Base-by-base conservation (phyloP, 129 eudicot species). In the Helianthus tuberosus region DNA sequence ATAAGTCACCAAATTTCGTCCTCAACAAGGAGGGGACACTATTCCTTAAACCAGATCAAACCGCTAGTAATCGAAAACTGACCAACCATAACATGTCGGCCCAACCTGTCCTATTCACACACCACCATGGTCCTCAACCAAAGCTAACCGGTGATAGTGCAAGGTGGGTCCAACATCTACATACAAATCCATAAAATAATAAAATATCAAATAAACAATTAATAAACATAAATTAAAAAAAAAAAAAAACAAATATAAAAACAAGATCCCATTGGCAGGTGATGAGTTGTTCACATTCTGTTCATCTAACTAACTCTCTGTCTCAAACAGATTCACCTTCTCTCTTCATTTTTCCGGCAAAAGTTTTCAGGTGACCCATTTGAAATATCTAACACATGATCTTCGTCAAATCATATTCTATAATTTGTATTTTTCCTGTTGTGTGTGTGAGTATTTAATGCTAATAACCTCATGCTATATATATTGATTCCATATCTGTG, bases 221-320 rank as follows among this genome's bases (percentile, higher is more conserved):
- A 27, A 27, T 27, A 27, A 27, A 27, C 32, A 1, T 27, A 48
- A 47, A 47, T 6, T 50, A 61, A 23, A 39, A 25, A 62, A 20
- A 25, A 62, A 20, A 20, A 61, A 73, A 73, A 44, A 29, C 2
- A 60, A 49, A 65, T 29, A 27, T 52, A 16, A 72, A 63, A 79
- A 69, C 65, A 73, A 7, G 79, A 52, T 57, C 60, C 57, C 64
- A 67, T 77, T 60, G 68, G 75, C 84, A 68, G 66, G 43, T 59
- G 43, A 79, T 80, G 72, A 65, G 71, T 68, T 80, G 80, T 72
- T 72, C 78, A 72, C 77, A 72, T 79, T 79, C 78, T 72, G 44
- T 8, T 39, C 52, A 59, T 71, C 73, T 39, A 39, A 53, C 71
- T 29, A 52, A 43, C 71, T 49, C 65, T 48, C 73, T 64, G 82